Evolutionary conservation across 1,139 yeast species (phyloP), one percentile per base, ranked within the genome.

Genomic region (Protomyces pachydermus): DNA sequence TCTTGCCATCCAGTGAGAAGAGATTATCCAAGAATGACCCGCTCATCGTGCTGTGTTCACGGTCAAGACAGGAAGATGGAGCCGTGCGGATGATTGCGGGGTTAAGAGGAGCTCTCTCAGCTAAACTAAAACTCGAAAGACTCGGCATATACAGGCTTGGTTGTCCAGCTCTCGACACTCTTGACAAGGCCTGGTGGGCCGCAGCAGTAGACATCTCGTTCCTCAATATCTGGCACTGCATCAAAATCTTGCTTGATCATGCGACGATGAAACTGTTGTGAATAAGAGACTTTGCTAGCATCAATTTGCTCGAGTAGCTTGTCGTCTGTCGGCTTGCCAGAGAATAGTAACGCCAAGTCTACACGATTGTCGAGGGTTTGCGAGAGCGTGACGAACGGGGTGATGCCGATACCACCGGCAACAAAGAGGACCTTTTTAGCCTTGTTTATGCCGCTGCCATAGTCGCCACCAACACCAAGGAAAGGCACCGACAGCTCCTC

Each of bases 1-100:
- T 75, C 68, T 76, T 77, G 20, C 80, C 79, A 61, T 73, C 71
- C 58, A 78, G 73, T 8, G 34, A 18, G 23, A 42, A 42, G n/a
- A 37, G 18, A 8, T 16, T 32, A 10, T 28, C 45, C 20, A 56
- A 5, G 9, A 25, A 23, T 14, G 54, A 34, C 28, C 28, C 37
- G 16, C 28, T 25, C n/a, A 6, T 28, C 12, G 23, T 37, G 42
- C 25, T 8, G 4, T 46, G 52, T n/a, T n/a, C 10, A 46, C 8
- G 52, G n/a, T 20, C 46, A 18, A 39, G 16, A 39, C 16, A n/a
- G 5, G 42, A 37, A 37, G 42, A 37, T 37, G 42, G 42, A 37
- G 42, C 42, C 42, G 32, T 28, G 32, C 32, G 63, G 57, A n/a
- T 64, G 65, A 5, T 37, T 37, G 42, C 42, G 42, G 42, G 42